Percentiles rank a stretch among this genome's conserved stretches.
Conservation (phyloP, 768 basidiomycete genomes). For the Xerocomus spinulosus region DNA sequence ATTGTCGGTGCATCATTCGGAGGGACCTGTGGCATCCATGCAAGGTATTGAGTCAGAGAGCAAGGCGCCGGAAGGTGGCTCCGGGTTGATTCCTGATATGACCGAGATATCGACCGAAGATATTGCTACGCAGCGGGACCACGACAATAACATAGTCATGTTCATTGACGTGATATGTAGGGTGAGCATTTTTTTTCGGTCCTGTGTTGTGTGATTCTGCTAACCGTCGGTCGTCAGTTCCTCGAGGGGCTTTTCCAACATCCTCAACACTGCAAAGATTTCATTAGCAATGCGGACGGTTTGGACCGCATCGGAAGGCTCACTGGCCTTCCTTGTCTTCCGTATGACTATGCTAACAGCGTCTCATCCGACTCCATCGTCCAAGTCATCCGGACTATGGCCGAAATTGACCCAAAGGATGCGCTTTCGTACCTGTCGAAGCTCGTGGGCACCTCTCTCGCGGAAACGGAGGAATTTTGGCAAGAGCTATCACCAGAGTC, state of each 20-base stretch:
- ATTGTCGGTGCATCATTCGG: conserved; percentile 26
- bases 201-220: background rate
- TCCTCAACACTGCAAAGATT: conserved; percentile 83
- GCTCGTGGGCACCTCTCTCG: conserved; percentile 65
- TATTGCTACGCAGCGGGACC: conserved; percentile 41
- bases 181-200: conserved; percentile 44
- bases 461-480: conserved; percentile 73
- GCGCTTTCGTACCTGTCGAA: conserved; percentile 67
- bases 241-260: conserved; percentile 95
- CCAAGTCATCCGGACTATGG: conserved; percentile 84
- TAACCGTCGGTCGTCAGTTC: conserved; percentile 48
- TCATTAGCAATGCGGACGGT: conserved; percentile 70
- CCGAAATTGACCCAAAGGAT: conserved; percentile 76
- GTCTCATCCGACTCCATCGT: conserved; percentile 84
- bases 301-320: conserved; percentile 71
- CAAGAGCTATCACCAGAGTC: conserved; percentile 47
- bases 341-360: conserved; percentile 83
- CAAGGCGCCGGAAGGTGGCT: conserved; percentile 17
- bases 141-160: conserved; percentile 72
- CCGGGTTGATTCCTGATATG: conserved; percentile 14
- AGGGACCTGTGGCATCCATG: conserved; percentile 42
- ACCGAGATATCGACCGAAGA: conserved; percentile 29
- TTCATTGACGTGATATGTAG: conserved; percentile 77
- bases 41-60: conserved; percentile 35
- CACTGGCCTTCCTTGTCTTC: conserved; percentile 79